These are phyloP conservation scores for Orbilia javanica DNA, from an alignment of 2,329 filamentous ascomycete species.

Conservation along the genomic window DNA sequence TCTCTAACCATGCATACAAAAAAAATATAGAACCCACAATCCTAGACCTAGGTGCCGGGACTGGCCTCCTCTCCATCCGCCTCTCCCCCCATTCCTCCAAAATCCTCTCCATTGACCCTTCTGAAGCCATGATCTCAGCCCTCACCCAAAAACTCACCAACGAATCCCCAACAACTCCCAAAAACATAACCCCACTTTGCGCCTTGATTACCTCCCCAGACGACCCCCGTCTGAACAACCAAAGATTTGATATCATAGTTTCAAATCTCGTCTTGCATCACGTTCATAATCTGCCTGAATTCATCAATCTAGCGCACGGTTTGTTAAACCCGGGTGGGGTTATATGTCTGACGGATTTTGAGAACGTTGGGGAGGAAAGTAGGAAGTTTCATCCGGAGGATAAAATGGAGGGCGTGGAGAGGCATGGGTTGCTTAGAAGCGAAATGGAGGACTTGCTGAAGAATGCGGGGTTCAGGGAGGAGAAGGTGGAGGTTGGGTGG, in stretches of 20 bases:
- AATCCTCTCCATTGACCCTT: slow-evolving; percentile 70
- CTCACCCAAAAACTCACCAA: slow-evolving; percentile 67
- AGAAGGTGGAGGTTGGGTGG: slow-evolving; percentile 68
- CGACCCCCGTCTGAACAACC: slow-evolving; percentile 66
- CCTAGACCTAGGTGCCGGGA: slow-evolving; percentile 72
- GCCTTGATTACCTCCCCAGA: slow-evolving; percentile 65
- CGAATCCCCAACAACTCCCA: too few relatives aligned
- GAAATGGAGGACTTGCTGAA: slow-evolving; percentile 67
- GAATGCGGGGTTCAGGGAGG: slow-evolving; percentile 69
- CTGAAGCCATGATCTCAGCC: slow-evolving; percentile 71
- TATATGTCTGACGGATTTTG: slow-evolving; percentile 72
- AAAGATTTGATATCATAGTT: slow-evolving; percentile 69
- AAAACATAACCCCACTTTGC: slow-evolving; percentile 68
- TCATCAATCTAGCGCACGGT: slow-evolving; percentile 68
- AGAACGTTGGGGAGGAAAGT: slow-evolving; percentile 71
- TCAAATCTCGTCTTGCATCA: slow-evolving; percentile 72
- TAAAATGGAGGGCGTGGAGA: slow-evolving; percentile 71
- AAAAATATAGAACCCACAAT: slow-evolving; percentile 64
- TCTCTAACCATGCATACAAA: not conserved
- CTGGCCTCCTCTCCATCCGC: slow-evolving; percentile 70
- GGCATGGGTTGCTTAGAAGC: slow-evolving; percentile 68
- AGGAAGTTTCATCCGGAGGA: slow-evolving; percentile 69
- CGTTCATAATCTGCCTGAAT: slow-evolving; percentile 67
- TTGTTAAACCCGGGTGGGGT: slow-evolving; percentile 68
- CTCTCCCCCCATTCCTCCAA: slow-evolving; percentile 68